Base-by-base conservation (phyloP, 805 yeast species). In the Kuraishia hungarica region DNA sequence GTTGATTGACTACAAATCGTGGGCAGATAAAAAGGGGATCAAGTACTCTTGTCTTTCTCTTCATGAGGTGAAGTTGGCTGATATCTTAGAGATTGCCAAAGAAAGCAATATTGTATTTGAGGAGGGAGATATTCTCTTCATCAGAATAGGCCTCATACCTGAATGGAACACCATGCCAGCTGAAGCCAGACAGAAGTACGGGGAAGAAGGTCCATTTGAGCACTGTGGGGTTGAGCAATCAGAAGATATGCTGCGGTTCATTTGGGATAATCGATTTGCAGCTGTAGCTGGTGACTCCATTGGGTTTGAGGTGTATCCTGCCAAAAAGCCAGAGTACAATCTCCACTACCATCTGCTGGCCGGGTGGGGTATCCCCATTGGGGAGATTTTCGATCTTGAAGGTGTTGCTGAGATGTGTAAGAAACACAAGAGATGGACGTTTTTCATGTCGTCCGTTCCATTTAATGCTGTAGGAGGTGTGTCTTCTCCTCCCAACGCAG, bases 401-500 rank as follows among this genome's bases (percentile, higher is more conserved):
- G 64, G 58, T 6, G 55, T 70, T 21, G 56, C 69, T 17, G 61
- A 59, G 46, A 39, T 60, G 17, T 69, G 73, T 57, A 52, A 61
- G 49, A 55, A 54, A 46, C 58, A 56, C 28, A 59, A 59, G 21
- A 59, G 68, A 50, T 69, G 62, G 56, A 56, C 66, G 6, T 70
- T 69, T 61, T 60, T 69, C 60, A 60, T 69, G 51, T 60, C 69
- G 13, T 59, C 64, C 28, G 70, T 67, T 17, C 73, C 73, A 22
- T 59, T 67, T 54, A 68, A 70, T 50, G 63, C 65, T 7, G 62
- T 62, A 5, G 72, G 72, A 15, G 73, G 72, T 24, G 71, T 70
- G 2, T 66, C 72, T 17, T 61, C 72, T 13, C 59, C 68, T 8
- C 70, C 73, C 1, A 78, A 80, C 60, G 80, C 83, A 1, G 78